Evolutionary conservation across 768 basidiomycete species (phyloP).

Genomic region (Mycena rosella): DNA sequence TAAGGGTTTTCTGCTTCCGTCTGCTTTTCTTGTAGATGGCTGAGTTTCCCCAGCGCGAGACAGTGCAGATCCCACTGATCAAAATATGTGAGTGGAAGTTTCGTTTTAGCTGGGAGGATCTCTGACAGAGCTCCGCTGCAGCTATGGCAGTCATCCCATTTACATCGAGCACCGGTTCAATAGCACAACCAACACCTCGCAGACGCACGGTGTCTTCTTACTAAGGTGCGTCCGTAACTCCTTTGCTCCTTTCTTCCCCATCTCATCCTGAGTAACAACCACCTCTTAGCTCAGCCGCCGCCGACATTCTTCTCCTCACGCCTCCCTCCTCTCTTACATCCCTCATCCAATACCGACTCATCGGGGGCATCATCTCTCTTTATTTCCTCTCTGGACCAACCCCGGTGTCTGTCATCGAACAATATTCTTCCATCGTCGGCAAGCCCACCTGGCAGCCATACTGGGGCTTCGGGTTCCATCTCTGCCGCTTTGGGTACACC

Average conservation of each 20-base stretch:
- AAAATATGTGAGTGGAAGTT: constrained; percentile 57
- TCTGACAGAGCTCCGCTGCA: constrained; percentile 15
- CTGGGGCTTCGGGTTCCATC: constrained; percentile 86
- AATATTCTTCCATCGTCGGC: constrained; percentile 76
- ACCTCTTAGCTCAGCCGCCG: constrained; percentile 50
- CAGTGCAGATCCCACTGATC: constrained; percentile 69
- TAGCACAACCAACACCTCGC: constrained; percentile 59
- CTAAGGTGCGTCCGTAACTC: constrained; percentile 55
- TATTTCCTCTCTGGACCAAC: constrained; percentile 79
- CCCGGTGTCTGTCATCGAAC: constrained; percentile 71
- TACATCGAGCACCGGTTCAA: constrained; percentile 81
- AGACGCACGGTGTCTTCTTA: constrained; percentile 83
- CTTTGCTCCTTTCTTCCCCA: constrained; percentile 9
- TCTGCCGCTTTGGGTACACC: constrained; percentile 63
- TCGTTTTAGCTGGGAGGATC: constrained; percentile 17
- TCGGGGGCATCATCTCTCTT: constrained; percentile 83
- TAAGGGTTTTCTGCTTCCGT: constrained; percentile 8
- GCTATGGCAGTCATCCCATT: constrained; percentile 76
- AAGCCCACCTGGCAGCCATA: constrained; percentile 77
- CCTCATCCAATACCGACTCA: constrained; percentile 76
- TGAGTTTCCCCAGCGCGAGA: constrained; percentile 58
- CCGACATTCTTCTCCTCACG: constrained; percentile 76
- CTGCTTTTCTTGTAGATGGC: constrained; percentile 10
- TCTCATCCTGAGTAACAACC: constrained; percentile 12
- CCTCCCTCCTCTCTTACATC: constrained; percentile 68